Base-by-base conservation (phyloP, 345 rosid genomes). In the Salix brachista region DNA sequence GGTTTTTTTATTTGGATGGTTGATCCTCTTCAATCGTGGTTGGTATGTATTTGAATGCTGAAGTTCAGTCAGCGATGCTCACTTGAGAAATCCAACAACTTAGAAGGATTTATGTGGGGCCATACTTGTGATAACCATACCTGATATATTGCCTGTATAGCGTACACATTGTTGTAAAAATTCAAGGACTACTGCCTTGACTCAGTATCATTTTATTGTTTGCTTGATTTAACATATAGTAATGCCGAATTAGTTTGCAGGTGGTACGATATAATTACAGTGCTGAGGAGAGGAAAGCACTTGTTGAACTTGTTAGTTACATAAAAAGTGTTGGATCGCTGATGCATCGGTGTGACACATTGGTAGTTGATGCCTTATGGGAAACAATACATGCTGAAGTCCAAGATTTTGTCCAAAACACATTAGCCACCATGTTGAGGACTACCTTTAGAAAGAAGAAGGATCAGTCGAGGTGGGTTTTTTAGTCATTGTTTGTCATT, bases 301-400 rank as follows among this genome's bases (percentile, higher is more conserved):
- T 96, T 72, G 91, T 91, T 75, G 99, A 96, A 87, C 92, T 94
- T 83, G 91, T 96, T 80, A 86, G 95, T 89, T 96, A 88, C 84
- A 88, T 96, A 88, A 96, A 96, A 89, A 92, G 93, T 80, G 85
- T 91, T 69, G 97, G 95, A 68, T 92, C 97, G 26, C 86, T 92
- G 95, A 91, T 96, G 95, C 97, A 92, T 84, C 88, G 91, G 36
- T 87, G 92, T 79, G 97, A 96, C 79, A 91, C 97, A 62, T 83
- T 94, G 84, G 94, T 96, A 64, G 96, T 97, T 74, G 99, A 96
- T 87, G 94, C 99, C 84, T 88, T 96, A 21, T 96, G 99, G 99
- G 99, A 94, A 86, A 96, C 97, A 48, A 89, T 96, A 86, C 99
- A 96, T 85, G 94, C 97, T 1, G 99, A 96, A 79, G 98, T 96